Conservation (phyloP, 306 rosid species). For the Cajanus cajan region DNA sequence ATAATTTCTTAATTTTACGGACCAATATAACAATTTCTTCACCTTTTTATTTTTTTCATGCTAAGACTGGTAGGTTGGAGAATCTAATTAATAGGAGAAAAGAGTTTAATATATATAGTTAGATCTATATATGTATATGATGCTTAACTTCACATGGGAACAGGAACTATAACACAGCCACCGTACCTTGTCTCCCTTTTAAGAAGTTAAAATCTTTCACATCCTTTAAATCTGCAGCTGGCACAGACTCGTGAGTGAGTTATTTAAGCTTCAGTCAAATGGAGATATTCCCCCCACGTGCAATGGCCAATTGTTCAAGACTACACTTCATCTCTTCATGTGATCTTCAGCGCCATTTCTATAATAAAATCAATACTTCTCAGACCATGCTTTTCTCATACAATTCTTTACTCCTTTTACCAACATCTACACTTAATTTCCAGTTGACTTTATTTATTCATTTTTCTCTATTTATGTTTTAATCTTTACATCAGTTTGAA, state of each 20-base stretch:
- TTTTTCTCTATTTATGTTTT: background rate
- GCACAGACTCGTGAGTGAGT: slow-evolving; percentile 42
- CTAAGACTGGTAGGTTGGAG: background rate
- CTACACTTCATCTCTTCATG: slow-evolving; percentile 41
- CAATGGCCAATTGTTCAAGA: slow-evolving; percentile 32
- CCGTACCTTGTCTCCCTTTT: slow-evolving; percentile 39
- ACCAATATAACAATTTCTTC: no score
- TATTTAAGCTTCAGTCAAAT: slow-evolving; percentile 31
- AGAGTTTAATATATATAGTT: background rate
- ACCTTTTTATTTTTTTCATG: background rate
- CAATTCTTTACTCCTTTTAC: slow-evolving; percentile 14
- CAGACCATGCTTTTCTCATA: slow-evolving; percentile 17
- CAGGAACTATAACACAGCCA: slow-evolving; percentile 36
- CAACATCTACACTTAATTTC: slow-evolving; percentile 26
- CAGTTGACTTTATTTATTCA: slow-evolving; percentile 26
- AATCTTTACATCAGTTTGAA: background rate
- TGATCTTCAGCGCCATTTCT: slow-evolving; percentile 42
- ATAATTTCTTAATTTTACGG: no score
- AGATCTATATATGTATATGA: slow-evolving; percentile 14
- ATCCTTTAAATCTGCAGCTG: slow-evolving; percentile 34
- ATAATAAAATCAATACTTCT: slow-evolving; percentile 30
- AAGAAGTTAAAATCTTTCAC: slow-evolving; percentile 32
- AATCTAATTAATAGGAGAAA: slow-evolving; percentile 1
- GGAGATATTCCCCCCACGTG: slow-evolving; percentile 50
- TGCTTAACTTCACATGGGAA: slow-evolving; percentile 38